Evolutionary conservation across 176 grass and related monocot genomes (phyloP).

Genomic region (Secale cereale): DNA sequence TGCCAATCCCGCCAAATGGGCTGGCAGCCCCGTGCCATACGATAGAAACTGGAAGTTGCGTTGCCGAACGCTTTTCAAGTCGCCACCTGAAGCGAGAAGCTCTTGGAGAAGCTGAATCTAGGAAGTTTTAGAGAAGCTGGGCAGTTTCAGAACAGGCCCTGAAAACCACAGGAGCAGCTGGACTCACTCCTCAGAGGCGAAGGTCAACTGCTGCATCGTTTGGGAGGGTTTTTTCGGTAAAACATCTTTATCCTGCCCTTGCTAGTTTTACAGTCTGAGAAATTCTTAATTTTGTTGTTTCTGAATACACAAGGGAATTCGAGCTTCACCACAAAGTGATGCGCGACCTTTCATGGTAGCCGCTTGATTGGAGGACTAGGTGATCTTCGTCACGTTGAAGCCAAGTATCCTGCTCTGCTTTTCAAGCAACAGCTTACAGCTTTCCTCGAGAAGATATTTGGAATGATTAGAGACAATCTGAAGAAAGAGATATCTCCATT

Average conservation of each 20-base stretch:
- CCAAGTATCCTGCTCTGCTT: constrained; percentile 98
- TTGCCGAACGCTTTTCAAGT: too few species aligned
- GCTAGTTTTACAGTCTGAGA: constrained; percentile 29
- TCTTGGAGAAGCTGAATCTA: too few species aligned
- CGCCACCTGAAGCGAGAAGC: too few species aligned
- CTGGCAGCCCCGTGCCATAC: too few species aligned
- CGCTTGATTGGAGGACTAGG: constrained; percentile 66
- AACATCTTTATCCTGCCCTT: constrained; percentile 13
- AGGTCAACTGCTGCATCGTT: constrained; percentile 83
- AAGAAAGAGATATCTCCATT: constrained; percentile 99
- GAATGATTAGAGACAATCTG: constrained; percentile 96
- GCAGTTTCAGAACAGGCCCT: too few species aligned
- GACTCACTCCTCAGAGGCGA: constrained; percentile 83
- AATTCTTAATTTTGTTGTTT: constrained; percentile 17
- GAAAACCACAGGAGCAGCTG: constrained; percentile 76
- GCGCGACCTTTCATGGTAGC: constrained; percentile 67
- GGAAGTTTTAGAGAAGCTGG: too few species aligned
- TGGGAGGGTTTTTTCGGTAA: constrained; percentile 89
- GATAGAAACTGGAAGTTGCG: too few species aligned
- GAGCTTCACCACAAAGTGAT: constrained; percentile 82
- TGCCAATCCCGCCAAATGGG: too few species aligned
- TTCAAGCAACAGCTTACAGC: constrained; percentile 99
- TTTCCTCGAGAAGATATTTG: constrained; percentile 98
- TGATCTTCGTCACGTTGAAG: constrained; percentile 93
- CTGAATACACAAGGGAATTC: constrained; percentile 59